Evolutionary conservation across 345 rosid genomes (phyloP), one percentile per base, ranked within the genome.

Genomic region (Syzygium oleosum): DNA sequence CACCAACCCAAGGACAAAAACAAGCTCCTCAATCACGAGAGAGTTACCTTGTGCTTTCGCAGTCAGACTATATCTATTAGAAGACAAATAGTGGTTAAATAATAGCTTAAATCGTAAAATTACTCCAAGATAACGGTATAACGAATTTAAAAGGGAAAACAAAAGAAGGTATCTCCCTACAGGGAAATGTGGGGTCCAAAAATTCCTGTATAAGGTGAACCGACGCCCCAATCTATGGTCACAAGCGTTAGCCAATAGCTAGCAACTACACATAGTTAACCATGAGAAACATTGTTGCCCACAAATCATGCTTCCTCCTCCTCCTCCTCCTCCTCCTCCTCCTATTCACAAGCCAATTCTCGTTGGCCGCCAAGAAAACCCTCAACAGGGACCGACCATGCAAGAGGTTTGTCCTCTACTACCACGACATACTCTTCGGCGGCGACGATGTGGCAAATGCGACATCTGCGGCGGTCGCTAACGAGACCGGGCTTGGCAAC

Each of bases 381-480:
- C 7, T 87, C 9, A 91, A 91, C 23, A 77, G 53, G 61, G 23
- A 54, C 58, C 90, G 93, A 31, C 96, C 98, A 1, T 94, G 95
- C 94, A 94, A 95, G 61, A 89, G 86, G 1, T 86, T 96, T 63
- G 87, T 92, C 2, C 93, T 95, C 85, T 93, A 94, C 90, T 88
- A 84, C 90, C 98, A 94, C 77, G 96, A 95, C 87, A 92, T 91
- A 85, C 91, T 93, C 80, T 93, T 91, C 86, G 88, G 91, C 16
- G 93, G 95, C 16, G 87, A 88, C 16, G 91, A 91, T 54, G 78
- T 84, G 8, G 88, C 90, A 52, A 96, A 96, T 54, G 93, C 95
- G 83, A 94, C 96, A 43, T 93, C 96, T 10, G 94, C 94, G 0
- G 87, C 90, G 1, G 87, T 87, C 15, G 89, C 91, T 7, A 87